Evolutionary conservation across 106 monocot species (phyloP).

Genomic region (Allium fistulosum): DNA sequence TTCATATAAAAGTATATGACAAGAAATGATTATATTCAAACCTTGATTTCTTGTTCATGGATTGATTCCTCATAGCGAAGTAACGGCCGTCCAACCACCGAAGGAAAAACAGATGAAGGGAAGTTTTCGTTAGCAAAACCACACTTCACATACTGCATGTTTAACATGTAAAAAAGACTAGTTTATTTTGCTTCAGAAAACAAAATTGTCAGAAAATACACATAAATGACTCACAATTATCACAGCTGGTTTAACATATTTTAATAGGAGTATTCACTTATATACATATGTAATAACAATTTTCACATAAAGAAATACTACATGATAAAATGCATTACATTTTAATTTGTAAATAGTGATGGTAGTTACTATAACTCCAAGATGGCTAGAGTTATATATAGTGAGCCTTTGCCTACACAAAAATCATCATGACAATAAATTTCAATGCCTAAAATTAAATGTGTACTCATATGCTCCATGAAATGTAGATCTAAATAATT

Average conservation of each 20-base stretch:
- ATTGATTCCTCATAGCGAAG: slow-evolving; percentile 96
- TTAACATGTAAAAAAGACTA: neutral
- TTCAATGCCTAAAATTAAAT: neutral
- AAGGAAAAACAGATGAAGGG: slow-evolving; percentile 92
- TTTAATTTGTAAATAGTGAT: too few species aligned
- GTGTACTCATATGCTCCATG: neutral
- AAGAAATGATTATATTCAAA: slow-evolving; percentile 8
- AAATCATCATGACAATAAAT: neutral
- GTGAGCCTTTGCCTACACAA: neutral
- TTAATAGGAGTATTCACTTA: too few species aligned
- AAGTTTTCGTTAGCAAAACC: slow-evolving; percentile 99
- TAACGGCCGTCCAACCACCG: slow-evolving; percentile 87
- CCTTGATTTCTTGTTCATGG: slow-evolving; percentile 82
- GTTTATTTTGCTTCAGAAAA: too few species aligned
- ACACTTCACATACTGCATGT: slow-evolving; percentile 93
- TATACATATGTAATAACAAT: too few species aligned
- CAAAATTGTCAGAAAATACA: too few species aligned
- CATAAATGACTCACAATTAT: too few species aligned
- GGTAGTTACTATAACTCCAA: too few species aligned
- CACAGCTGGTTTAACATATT: too few species aligned
- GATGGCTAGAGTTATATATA: too few species aligned
- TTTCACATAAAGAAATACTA: too few species aligned
- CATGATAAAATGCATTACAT: too few species aligned
- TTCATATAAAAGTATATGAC: neutral
- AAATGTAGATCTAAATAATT: too few species aligned